Percentiles rank a stretch among this genome's conserved stretches.
Conservation (phyloP, 495 filamentous ascomycete genomes). For the Xylaria telfairii region DNA sequence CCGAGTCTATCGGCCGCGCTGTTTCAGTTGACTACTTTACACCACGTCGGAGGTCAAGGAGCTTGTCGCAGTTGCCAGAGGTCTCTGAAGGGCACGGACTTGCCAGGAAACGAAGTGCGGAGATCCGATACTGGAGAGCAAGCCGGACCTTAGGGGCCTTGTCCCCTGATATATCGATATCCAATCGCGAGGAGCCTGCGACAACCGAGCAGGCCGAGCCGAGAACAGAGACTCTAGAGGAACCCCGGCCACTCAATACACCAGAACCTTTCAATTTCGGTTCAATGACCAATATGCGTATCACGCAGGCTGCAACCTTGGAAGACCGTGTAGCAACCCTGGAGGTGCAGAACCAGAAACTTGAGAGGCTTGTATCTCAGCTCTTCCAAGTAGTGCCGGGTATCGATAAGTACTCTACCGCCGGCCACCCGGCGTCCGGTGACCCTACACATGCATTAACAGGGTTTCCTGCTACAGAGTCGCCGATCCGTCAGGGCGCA, state of each 20-base stretch:
- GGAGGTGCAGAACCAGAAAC: conserved; percentile 52
- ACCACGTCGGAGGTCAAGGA: conserved; percentile 58
- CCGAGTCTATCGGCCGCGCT: conserved; percentile 58
- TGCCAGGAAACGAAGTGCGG: conserved; percentile 58
- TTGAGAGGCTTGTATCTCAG: conserved; percentile 55
- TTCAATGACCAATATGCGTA: conserved; percentile 54
- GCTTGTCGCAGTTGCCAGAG: conserved; percentile 58
- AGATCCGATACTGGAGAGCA: conserved; percentile 64
- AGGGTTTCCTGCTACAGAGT: conserved; percentile 25
- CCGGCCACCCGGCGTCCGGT: conserved; percentile 27
- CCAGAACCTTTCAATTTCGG: conserved; percentile 62
- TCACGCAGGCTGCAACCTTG: conserved; percentile 57
- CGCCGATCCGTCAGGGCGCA: conserved; percentile 33
- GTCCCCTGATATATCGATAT: conserved; percentile 56
- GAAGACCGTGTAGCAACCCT: conserved; percentile 54
- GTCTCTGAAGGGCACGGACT: conserved; percentile 32
- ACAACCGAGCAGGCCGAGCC: conserved; percentile 42
- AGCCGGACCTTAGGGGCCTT: conserved; percentile 54
- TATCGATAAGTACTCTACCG: conserved; percentile 36
- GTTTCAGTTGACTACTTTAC: conserved; percentile 53
- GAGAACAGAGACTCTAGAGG: conserved; percentile 38
- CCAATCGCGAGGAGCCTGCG: conserved; percentile 48
- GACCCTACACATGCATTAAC: conserved; percentile 36
- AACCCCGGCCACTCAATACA: conserved; percentile 42
- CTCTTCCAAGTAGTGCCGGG: conserved; percentile 50